Conservation (phyloP, 495 filamentous ascomycete species). For the Opeltia flavorubescens region DNA sequence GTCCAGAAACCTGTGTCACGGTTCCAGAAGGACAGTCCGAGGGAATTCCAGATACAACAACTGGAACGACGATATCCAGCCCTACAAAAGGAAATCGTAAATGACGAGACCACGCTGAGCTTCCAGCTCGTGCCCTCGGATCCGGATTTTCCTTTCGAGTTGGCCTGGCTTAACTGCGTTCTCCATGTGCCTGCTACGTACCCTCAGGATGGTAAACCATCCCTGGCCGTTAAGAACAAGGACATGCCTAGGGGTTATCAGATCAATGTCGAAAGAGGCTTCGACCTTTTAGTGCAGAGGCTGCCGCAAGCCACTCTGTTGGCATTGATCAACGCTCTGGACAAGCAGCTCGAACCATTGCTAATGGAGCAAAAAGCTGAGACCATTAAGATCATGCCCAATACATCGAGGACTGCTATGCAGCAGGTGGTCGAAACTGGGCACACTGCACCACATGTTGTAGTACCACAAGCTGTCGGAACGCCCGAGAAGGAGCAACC, state of each 20-base stretch:
- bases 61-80: slow-evolving; percentile 57
- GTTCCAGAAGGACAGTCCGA: slow-evolving; percentile 50
- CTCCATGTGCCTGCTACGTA: slow-evolving; percentile 55
- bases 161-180: slow-evolving; percentile 55
- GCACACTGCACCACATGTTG: not conserved
- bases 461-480: slow-evolving; percentile 18
- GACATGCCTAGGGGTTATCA: slow-evolving; percentile 71
- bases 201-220: slow-evolving; percentile 37
- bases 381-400: slow-evolving; percentile 64
- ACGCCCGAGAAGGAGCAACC: slow-evolving; percentile 17
- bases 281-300: slow-evolving; percentile 47
- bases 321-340: slow-evolving; percentile 53
- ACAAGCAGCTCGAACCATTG: slow-evolving; percentile 59
- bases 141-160: slow-evolving; percentile 72
- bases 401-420: slow-evolving; percentile 25
- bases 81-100: slow-evolving; percentile 32
- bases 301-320: slow-evolving; percentile 47
- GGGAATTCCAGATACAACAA: slow-evolving; percentile 66
- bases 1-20: slow-evolving; percentile 52
- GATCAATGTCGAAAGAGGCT: slow-evolving; percentile 69
- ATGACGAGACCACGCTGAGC: slow-evolving; percentile 39
- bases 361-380: slow-evolving; percentile 59
- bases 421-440: not conserved
- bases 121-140: slow-evolving; percentile 69
- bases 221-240: slow-evolving; percentile 53